Evolutionary conservation across 208 protist species (phyloP).

Genomic region (Angomonas deanei): DNA sequence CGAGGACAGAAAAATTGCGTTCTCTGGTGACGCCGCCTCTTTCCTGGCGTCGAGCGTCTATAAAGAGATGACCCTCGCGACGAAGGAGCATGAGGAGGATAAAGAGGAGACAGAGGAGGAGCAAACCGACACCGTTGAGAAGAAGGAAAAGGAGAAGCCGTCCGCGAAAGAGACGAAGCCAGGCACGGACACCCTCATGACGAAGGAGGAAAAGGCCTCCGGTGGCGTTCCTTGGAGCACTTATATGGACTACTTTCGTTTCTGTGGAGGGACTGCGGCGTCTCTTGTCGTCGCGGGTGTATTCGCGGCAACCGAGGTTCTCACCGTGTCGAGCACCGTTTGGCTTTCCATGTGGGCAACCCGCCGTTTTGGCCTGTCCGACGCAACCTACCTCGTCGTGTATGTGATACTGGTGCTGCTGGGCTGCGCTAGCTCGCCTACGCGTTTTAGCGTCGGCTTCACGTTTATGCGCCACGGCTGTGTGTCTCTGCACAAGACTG

Average conservation of each 20-base stretch:
- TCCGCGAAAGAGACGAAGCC: constrained; percentile 10
- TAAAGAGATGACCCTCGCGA: neutral
- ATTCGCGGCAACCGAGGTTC: constrained; percentile 8
- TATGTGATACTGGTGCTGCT: constrained; percentile 32
- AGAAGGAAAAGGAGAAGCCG: neutral
- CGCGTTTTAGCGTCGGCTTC: constrained; percentile 32
- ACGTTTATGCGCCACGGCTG: constrained; percentile 26
- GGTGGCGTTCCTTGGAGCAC: constrained; percentile 49
- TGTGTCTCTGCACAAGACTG: constrained; percentile 32
- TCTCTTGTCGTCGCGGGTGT: constrained; percentile 31
- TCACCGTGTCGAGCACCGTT: neutral
- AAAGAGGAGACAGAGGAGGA: neutral
- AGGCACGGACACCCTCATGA: constrained; percentile 40
- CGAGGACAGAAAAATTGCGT: constrained; percentile 42
- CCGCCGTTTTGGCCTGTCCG: constrained; percentile 1
- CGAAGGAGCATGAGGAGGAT: constrained; percentile 2
- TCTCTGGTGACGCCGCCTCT: constrained; percentile 27
- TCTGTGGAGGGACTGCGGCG: constrained; percentile 33
- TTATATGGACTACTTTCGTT: constrained; percentile 56
- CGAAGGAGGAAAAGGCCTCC: constrained; percentile 44
- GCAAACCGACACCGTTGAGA: neutral
- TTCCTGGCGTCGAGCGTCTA: constrained; percentile 26
- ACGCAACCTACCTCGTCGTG: constrained; percentile 31
- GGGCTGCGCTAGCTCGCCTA: constrained; percentile 21
- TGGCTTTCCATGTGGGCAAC: constrained; percentile 79